phyloP scores from a whole-genome alignment of 73 alveolate species.

The Symbiodinium pilosum region DNA sequence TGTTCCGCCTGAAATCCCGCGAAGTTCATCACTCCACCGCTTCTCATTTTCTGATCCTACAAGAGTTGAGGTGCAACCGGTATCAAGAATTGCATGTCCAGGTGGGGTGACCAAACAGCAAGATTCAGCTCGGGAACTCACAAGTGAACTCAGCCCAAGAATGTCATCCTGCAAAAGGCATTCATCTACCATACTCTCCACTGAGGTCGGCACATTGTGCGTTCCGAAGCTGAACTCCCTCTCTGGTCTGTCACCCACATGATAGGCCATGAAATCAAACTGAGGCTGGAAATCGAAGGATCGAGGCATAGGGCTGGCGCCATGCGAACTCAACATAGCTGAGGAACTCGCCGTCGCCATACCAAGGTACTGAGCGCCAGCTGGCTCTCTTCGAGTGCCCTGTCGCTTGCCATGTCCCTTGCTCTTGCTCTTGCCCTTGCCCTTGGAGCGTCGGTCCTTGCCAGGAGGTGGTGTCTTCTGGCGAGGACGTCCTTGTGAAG shows the following conservation, averaged over 20 bases:
- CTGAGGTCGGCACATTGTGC: not conserved
- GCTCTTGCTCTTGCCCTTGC: not conserved
- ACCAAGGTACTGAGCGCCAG: not conserved
- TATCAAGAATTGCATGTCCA: not conserved
- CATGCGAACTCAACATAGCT: too few species aligned
- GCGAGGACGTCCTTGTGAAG: not conserved
- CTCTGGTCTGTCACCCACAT: not conserved
- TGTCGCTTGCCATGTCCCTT: not conserved
- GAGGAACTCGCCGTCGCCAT: not conserved
- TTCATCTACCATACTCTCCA: not conserved
- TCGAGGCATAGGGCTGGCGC: not conserved
- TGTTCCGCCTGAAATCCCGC: not conserved
- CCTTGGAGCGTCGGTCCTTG: too few species aligned
- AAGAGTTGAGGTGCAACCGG: not conserved
- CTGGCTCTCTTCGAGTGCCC: not conserved
- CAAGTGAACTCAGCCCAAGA: not conserved
- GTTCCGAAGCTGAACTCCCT: not conserved
- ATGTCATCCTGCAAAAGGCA: not conserved
- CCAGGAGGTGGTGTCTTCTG: not conserved
- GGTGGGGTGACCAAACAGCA: not conserved
- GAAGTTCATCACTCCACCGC: not conserved
- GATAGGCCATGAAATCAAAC: not conserved
- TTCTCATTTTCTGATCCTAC: not conserved
- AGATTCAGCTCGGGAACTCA: too few species aligned
- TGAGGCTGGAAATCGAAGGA: not conserved